Percentiles rank a stretch among this genome's conserved stretches.
phyloP scores from a whole-genome alignment of 2,329 filamentous ascomycete species.

The Rhynchosporium secalis region DNA sequence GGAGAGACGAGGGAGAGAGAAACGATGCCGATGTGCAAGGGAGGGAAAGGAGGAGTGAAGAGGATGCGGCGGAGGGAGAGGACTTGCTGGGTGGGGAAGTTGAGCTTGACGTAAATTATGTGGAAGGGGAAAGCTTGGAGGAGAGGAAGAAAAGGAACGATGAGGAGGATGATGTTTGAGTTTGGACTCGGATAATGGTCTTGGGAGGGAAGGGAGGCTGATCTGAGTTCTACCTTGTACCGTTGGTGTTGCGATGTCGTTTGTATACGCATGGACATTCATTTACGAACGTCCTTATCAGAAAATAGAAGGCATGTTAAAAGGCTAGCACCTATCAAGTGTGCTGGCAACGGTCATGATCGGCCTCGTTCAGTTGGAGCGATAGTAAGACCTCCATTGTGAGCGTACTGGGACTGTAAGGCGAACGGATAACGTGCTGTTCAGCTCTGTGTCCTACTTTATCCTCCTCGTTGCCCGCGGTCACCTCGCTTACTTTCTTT shows the following conservation, averaged over 20 bases:
- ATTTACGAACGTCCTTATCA: too few species aligned
- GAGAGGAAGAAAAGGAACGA: slow-evolving; percentile 39
- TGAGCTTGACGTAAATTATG: slow-evolving; percentile 28
- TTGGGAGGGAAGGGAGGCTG: neutral
- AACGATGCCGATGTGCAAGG: slow-evolving; percentile 20
- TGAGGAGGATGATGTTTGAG: neutral
- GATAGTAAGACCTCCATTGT: too few species aligned
- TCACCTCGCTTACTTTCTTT: too few species aligned
- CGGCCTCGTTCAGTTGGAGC: too few species aligned
- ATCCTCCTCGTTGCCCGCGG: too few species aligned
- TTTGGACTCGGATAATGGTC: neutral
- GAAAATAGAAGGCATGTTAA: too few species aligned
- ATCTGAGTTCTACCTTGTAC: neutral
- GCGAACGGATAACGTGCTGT: too few species aligned
- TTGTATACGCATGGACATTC: neutral
- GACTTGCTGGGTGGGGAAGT: slow-evolving; percentile 32
- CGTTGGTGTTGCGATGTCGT: neutral
- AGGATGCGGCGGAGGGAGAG: slow-evolving; percentile 28
- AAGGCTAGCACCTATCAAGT: too few species aligned
- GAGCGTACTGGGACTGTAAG: too few species aligned
- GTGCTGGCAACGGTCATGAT: too few species aligned
- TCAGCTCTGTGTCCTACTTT: too few species aligned
- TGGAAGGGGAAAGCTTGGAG: slow-evolving; percentile 28
- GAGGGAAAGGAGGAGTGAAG: slow-evolving; percentile 17
- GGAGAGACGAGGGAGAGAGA: slow-evolving; percentile 56